A percentile compares a stretch with the other conserved stretches of the same genome.
These are phyloP conservation scores for Phialophora expanda DNA, from an alignment of 2,329 filamentous ascomycete genomes.

Conservation along the genomic window DNA sequence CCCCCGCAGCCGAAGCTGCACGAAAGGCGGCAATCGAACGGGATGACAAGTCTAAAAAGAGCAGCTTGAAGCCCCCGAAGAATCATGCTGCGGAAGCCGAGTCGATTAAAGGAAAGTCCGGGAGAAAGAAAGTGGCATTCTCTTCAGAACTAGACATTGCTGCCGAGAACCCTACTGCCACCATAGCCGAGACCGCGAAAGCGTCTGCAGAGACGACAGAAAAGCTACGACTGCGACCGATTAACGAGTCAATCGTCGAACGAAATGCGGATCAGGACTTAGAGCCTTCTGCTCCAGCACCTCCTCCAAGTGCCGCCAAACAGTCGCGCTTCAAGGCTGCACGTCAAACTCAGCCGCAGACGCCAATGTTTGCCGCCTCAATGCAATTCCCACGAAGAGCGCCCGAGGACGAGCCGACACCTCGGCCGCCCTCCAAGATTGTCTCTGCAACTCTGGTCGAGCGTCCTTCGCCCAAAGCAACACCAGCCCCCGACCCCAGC, in stretches of 20 bases:
- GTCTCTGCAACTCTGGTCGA: conserved; percentile 67
- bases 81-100: conserved; percentile 12
- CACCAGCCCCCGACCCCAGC: conserved; percentile 59
- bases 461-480: conserved; percentile 46
- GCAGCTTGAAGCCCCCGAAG: conserved; percentile 22
- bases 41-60: conserved; percentile 30
- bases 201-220: neutral
- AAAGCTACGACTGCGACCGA: conserved; percentile 31
- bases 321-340: conserved; percentile 39
- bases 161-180: conserved; percentile 35
- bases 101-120: conserved; percentile 41
- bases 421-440: conserved; percentile 51
- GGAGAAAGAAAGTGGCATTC: conserved; percentile 80
- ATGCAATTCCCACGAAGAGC: conserved; percentile 28
- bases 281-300: conserved; percentile 29
- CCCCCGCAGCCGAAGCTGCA: conserved; percentile 40
- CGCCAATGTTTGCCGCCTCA: conserved; percentile 45
- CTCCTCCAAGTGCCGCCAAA: conserved; percentile 37
- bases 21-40: conserved; percentile 37
- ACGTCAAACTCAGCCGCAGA: conserved; percentile 27
- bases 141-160: conserved; percentile 75
- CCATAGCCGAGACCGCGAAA: conserved; percentile 28
- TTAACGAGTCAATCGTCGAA: conserved; percentile 54
- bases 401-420: conserved; percentile 23
- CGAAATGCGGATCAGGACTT: conserved; percentile 41